Base-by-base conservation (phyloP, 208 protist species). In the Acanthamoeba castellanii region DNA sequence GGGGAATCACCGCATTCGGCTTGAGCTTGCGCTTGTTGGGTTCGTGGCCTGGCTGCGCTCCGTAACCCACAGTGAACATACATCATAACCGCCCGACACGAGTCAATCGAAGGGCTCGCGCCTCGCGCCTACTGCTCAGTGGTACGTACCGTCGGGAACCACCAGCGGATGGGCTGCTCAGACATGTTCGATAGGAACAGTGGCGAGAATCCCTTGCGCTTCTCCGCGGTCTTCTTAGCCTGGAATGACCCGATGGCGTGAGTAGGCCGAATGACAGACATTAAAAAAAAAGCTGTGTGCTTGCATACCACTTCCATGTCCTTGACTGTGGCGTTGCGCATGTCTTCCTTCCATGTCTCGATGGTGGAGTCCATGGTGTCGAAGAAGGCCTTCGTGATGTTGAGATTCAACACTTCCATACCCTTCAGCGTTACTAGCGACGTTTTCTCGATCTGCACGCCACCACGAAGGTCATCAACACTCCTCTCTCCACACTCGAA, bases 351-450 rank as follows among this genome's bases (percentile, higher is more conserved):
- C 90, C 90, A 94, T 6, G 70, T 76, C 32, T 94, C 90, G 47
- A 94, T 82, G 30, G 61, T 94, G 30, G 66, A 84, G 61, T 94
- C 70, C 90, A 94, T 94, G 27, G 90, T 94, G 45, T 94, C 90
- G 32, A 94, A 94, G 90, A 94, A 94, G 20, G 90, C 61, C 72
- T 94, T 94, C n/a, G 90, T 94, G 32, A 94, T 84, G 50, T 94
- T 94, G 47, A 94, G 32, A 66, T 94, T 82, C 37, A 94, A 34
- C 20, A 57, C 37, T 11, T 94, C 70, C 25, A 84, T n/a, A 22
- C 45, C 66, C 72, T 61, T 82, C 32, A 94, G 13, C 32, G 50
- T 74, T 2, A 94, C 34, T 5, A 84, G 27, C 8, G 66, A 66
- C 34, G 90, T 94, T 30, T 94, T 64, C 32, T 94, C 50, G 13